A percentile compares a stretch with the other conserved stretches of the same genome.
These are phyloP conservation scores for Cladophialophora immunda DNA, from an alignment of 2,329 filamentous ascomycete genomes.

Conservation along the genomic window DNA sequence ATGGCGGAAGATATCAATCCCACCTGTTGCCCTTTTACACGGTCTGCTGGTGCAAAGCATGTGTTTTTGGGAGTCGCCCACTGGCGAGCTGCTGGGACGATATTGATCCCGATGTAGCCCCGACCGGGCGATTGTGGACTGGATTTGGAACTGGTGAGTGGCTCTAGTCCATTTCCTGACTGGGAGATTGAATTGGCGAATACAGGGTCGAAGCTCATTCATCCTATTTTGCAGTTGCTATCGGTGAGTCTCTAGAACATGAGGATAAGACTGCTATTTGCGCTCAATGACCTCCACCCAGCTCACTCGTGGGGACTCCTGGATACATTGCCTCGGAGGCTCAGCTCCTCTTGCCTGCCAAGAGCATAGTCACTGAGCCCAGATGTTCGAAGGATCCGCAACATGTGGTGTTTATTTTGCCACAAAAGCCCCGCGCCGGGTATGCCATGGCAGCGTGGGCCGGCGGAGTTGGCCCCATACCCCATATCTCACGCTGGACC, in stretches of 20 bases:
- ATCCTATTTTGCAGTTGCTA: not conserved
- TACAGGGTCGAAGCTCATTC: not conserved
- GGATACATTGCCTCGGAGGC: not conserved
- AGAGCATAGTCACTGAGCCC: not conserved
- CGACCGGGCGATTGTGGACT: not conserved
- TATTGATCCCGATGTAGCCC: not conserved
- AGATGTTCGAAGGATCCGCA: not conserved
- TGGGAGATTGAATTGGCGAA: not conserved
- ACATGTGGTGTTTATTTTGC: not conserved
- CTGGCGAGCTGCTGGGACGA: not conserved
- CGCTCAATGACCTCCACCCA: not conserved
- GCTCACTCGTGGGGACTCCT: not conserved
- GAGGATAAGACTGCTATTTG: not conserved
- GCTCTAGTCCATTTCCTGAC: not conserved
- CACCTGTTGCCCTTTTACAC: not conserved
- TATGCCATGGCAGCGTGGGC: not conserved
- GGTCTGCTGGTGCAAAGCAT: not conserved
- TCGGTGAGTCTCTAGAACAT: not conserved
- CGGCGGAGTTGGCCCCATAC: not conserved
- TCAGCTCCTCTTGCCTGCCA: not conserved
- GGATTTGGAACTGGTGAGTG: not conserved
- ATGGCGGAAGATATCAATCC: conserved; percentile 1
- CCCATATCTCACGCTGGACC: not conserved
- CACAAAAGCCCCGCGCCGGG: not conserved
- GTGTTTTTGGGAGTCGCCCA: not conserved